Base-by-base conservation (phyloP, 2,329 filamentous ascomycete genomes). In the Colletotrichum shisoi region DNA sequence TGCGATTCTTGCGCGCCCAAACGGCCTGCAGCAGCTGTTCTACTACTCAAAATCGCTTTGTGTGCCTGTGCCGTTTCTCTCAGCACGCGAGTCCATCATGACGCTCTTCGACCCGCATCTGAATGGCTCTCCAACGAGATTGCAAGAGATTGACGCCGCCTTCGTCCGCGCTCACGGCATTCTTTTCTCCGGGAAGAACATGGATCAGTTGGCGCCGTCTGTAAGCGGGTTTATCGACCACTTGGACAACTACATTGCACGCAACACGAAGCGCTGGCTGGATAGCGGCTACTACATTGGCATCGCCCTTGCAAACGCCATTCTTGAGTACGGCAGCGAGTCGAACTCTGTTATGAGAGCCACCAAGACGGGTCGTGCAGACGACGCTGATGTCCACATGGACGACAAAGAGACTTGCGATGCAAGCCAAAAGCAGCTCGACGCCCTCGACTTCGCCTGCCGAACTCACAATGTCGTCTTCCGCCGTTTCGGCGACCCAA, bases 1-100 rank as follows among this genome's bases (percentile, higher is more conserved):
- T 0, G 94, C 93, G 0, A 94, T 94, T 31, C 76, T 94, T 0
- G 89, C 91, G 0, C 79, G 90, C 0, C 90, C 90, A 0, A 89
- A 91, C 67, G 85, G 85, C 0, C 76, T 93, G 0, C 87, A 90
- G 63, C 91, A 94, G 73, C 77, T 94, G 0, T 93, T 87, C 72
- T 91, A 87, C 67, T 94, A 93, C 70, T 79, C 83, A 0, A 92
- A 92, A 68, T 88, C 88, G 0, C 81, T 94, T 0, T 91, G 87
- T 34, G 91, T 91, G 0, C 81, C 86, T 0, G 82, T 87, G 2
- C 88, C 89, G 0, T 94, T 94, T 66, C 74, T 77, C 0, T 89
- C 88, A n/a, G 88, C 91, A 0, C 82, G 86, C 2, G 90, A 93
- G 57, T 90, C 86, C 0, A 87, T 94, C 44, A 81, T 89, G 74